Conservation (phyloP, 2,329 filamentous ascomycete genomes). For the Corinectria fuckeliana region DNA sequence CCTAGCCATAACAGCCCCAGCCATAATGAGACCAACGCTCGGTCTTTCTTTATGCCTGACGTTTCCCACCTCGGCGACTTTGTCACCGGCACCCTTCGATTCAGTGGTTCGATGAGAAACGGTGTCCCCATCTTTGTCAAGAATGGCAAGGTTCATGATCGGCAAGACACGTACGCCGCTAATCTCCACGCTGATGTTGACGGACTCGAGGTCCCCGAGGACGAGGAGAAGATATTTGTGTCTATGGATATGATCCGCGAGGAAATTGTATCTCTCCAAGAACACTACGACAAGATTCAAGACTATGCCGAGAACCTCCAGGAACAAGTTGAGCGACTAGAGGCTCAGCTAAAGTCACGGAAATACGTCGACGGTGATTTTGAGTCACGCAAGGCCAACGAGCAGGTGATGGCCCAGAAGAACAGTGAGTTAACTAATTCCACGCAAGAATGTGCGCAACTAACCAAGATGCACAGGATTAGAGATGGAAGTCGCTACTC, state of each 20-base stretch:
- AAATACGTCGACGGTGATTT: slow-evolving; percentile 50
- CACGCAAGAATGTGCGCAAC: not conserved
- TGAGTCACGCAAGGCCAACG: slow-evolving; percentile 52
- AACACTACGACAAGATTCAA: slow-evolving; percentile 62
- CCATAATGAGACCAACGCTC: slow-evolving; percentile 50
- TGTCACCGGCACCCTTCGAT: slow-evolving; percentile 60
- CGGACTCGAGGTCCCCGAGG: slow-evolving; percentile 56
- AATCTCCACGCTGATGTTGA: slow-evolving; percentile 56
- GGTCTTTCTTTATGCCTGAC: slow-evolving; percentile 62
- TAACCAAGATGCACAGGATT: slow-evolving; percentile 51
- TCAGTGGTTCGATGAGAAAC: slow-evolving; percentile 57
- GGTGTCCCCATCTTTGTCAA: slow-evolving; percentile 64
- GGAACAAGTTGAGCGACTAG: slow-evolving; percentile 57
- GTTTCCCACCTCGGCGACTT: slow-evolving; percentile 64
- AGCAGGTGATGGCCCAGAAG: slow-evolving; percentile 59
- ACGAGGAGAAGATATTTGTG: slow-evolving; percentile 65
- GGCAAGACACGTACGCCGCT: slow-evolving; percentile 41
- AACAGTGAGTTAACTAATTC: slow-evolving; percentile 54
- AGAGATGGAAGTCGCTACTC: slow-evolving; percentile 63
- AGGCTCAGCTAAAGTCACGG: slow-evolving; percentile 55
- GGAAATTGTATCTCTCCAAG: slow-evolving; percentile 61
- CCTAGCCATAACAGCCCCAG: slow-evolving; percentile 44
- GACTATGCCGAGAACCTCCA: slow-evolving; percentile 61
- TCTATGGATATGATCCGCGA: slow-evolving; percentile 68
- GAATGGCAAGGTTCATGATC: slow-evolving; percentile 58